Base-by-base conservation (phyloP, 345 rosid genomes). In the Melastoma malabathricum region DNA sequence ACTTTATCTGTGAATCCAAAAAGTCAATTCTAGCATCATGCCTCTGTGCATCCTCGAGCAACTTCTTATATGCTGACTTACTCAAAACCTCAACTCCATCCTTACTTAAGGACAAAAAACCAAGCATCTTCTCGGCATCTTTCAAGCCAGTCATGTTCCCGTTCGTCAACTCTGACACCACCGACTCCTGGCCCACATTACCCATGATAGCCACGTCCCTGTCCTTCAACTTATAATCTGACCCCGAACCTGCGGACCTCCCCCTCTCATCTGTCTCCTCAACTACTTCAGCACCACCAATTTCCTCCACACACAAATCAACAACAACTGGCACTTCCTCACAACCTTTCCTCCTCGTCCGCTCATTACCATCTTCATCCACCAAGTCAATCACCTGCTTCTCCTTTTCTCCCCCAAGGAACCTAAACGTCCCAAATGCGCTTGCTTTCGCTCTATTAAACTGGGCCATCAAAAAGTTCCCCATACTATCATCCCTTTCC, bases 1-100 rank as follows among this genome's bases (percentile, higher is more conserved):
- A 72, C 55, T 71, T 67, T 59, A 88, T 88, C 65, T 78, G 71
- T 60, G 72, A 88, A 18, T 54, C 68, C 68, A 93, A 65, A 31
- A 49, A 69, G 41, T 68, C 59, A 67, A 85, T 54, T 64, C 60
- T 87, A 1, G 68, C 19, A 44, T 43, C 59, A 52, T 86, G 66
- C 72, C 65, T 73, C 57, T 79, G 75, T 0, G 74, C 81, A 38
- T 50, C 55, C 72, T 71, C 70, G 59, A 83, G 48, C 71, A 93
- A 69, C 75, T 72, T 75, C 75, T 59, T 78, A 56, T 93, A 93
- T 4, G 65, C 85, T 59, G 68, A 16, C 59, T 54, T 47, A 43
- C 65, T 83, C 20, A 85, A 63, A 39, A 60, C 59, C 15, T 70
- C 76, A 2, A 47, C 45, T 27, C 16, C 67, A 55, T 66, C 64